Conservation (phyloP, 305 asterid species). For the Fraxinus xanthoxyloides region DNA sequence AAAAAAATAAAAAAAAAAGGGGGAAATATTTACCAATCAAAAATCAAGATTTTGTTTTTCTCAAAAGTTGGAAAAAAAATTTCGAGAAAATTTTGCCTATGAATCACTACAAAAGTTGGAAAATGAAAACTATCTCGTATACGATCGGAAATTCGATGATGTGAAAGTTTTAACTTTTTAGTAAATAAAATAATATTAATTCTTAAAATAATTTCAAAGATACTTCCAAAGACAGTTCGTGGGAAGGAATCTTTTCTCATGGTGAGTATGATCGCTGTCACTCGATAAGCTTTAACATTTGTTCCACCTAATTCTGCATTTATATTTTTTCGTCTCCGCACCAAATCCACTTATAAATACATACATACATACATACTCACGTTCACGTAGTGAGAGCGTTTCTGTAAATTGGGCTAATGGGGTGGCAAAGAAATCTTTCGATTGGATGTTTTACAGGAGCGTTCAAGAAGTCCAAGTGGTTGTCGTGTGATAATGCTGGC, state of each 20-base stretch:
- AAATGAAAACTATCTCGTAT: too few relatives aligned
- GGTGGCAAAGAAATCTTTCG: constrained; percentile 34
- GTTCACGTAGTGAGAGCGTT: not conserved
- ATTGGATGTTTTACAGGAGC: constrained; percentile 18
- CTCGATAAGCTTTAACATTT: not conserved
- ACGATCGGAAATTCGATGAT: too few relatives aligned
- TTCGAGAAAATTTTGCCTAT: too few relatives aligned
- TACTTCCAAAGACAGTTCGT: not conserved
- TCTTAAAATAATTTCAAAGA: not conserved
- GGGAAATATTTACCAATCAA: too few relatives aligned
- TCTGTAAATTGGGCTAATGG: constrained; percentile 13
- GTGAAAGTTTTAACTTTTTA: too few relatives aligned
- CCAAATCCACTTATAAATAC: not conserved
- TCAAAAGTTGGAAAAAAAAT: too few relatives aligned
- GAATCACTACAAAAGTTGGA: too few relatives aligned
- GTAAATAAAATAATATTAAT: too few relatives aligned
- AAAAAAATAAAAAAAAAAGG: too few relatives aligned
- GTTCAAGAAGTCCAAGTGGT: constrained; percentile 26
- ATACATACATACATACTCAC: not conserved
- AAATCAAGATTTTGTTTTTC: too few relatives aligned
- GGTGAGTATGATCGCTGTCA: not conserved
- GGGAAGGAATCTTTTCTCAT: not conserved
- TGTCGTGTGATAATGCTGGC: constrained; percentile 17
- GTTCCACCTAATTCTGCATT: constrained; percentile 9
- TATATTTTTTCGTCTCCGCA: not conserved